Percentiles rank a stretch among this genome's conserved stretches.
phyloP scores from a whole-genome alignment of 1,284 basidiomycete genomes.

The Gomphus bonarii region DNA sequence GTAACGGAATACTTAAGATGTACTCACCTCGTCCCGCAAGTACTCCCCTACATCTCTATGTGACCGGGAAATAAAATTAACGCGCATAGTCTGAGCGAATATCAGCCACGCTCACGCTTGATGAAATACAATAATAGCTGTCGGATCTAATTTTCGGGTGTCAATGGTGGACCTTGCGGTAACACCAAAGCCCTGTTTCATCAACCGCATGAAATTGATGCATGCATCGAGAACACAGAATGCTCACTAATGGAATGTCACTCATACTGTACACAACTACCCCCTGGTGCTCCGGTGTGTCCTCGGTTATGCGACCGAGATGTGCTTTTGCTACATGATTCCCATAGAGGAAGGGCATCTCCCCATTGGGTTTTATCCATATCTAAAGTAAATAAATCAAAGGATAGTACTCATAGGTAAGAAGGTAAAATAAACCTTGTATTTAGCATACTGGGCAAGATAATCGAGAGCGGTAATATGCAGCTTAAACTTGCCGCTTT shows the following conservation, averaged over 20 bases:
- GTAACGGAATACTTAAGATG: conserved; percentile 3
- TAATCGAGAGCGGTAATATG: conserved; percentile 93
- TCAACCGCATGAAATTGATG: conserved; percentile 7
- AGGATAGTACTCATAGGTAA: background rate
- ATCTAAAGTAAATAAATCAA: conserved; percentile 42
- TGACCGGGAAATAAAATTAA: conserved; percentile 7
- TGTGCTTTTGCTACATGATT: conserved; percentile 99
- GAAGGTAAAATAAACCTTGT: conserved; percentile 59
- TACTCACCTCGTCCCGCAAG: conserved; percentile 77
- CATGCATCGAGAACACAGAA: conserved; percentile 1
- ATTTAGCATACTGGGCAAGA: conserved; percentile 94
- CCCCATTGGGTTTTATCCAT: conserved; percentile 99
- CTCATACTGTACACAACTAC: conserved; percentile 96
- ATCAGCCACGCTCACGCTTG: conserved; percentile 69
- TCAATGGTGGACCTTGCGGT: conserved; percentile 94
- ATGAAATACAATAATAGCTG: conserved; percentile 96
- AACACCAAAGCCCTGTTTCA: conserved; percentile 85
- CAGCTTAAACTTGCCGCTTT: conserved; percentile 96
- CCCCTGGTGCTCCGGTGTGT: conserved; percentile 98
- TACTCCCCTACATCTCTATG: conserved; percentile 93
- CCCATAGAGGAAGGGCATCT: conserved; percentile 98
- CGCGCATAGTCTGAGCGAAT: background rate
- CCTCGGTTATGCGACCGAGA: conserved; percentile 97
- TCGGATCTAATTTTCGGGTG: conserved; percentile 97
- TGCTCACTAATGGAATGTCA: conserved; percentile 79